A percentile compares a stretch with the other conserved stretches of the same genome.
Conservation (phyloP, 805 yeast species). For the Yarrowia sp. region DNA sequence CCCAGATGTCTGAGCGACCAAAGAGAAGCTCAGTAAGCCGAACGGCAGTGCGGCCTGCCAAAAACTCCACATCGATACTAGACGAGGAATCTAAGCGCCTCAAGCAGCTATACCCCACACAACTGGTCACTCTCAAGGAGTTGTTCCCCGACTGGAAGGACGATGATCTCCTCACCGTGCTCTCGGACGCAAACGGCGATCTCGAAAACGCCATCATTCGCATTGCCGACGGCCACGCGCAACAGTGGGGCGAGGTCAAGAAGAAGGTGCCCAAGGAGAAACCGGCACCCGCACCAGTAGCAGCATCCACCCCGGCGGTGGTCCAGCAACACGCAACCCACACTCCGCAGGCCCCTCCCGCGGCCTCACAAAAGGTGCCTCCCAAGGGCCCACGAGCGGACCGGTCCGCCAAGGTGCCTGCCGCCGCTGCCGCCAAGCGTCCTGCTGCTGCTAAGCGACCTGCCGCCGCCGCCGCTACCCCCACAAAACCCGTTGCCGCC, state of each 20-base stretch:
- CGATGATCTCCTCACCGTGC: conserved; percentile 74
- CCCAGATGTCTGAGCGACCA: conserved; percentile 28
- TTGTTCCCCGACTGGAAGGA: conserved; percentile 93
- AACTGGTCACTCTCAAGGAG: conserved; percentile 64
- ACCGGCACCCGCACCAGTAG: conserved; percentile 28
- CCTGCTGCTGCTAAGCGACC: neutral
- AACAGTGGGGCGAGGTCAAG: conserved; percentile 92
- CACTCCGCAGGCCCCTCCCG: conserved; percentile 29
- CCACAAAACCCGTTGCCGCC: conserved; percentile 15
- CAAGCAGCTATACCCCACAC: conserved; percentile 36
- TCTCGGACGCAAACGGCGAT: conserved; percentile 69
- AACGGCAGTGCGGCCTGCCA: conserved; percentile 26
- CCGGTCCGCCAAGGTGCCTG: conserved; percentile 29
- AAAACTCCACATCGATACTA: conserved; percentile 26
- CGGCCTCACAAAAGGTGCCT: conserved; percentile 28
- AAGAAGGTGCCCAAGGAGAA: conserved; percentile 41
- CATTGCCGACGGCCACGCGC: conserved; percentile 84
- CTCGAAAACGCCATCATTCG: conserved; percentile 79
- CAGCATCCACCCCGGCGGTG: conserved; percentile 22
- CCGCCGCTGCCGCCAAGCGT: neutral
- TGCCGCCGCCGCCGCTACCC: neutral
- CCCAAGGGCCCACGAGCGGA: conserved; percentile 32
- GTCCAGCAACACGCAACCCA: conserved; percentile 29
- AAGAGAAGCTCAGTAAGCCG: conserved; percentile 26
- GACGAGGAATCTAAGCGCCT: conserved; percentile 39